Evolutionary conservation across 345 rosid species (phyloP).

Genomic region (Hibiscus mutabilis): DNA sequence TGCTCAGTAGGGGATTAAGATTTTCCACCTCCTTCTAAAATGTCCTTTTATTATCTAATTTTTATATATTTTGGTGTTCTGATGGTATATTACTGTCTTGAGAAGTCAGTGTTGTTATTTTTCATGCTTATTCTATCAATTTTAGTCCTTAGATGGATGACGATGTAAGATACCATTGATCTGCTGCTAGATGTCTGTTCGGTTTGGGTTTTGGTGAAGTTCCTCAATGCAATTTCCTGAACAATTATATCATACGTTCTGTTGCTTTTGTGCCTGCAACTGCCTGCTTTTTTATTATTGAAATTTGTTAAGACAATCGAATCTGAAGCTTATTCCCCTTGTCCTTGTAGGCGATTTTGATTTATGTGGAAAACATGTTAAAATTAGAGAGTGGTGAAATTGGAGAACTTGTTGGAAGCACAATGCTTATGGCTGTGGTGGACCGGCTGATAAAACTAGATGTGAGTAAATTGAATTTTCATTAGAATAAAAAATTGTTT

Average conservation of each 20-base stretch:
- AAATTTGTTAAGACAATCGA: neutral
- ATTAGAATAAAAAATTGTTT: neutral
- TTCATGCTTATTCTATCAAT: neutral
- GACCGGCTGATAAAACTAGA: slow-evolving; percentile 80
- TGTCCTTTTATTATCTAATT: neutral
- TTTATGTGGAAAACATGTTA: slow-evolving; percentile 73
- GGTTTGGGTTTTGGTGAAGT: neutral
- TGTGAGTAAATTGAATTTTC: slow-evolving; percentile 41
- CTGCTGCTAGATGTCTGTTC: neutral
- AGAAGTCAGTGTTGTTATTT: neutral
- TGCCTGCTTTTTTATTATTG: neutral
- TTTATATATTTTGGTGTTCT: neutral
- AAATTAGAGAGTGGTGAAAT: slow-evolving; percentile 64
- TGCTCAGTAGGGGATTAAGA: neutral
- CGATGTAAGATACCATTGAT: neutral
- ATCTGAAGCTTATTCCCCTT: neutral
- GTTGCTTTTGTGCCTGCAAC: neutral
- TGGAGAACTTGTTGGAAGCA: slow-evolving; percentile 62
- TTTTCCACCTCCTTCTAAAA: neutral
- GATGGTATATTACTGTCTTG: neutral
- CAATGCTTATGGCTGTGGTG: slow-evolving; percentile 62
- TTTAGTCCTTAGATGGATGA: neutral
- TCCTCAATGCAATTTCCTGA: neutral
- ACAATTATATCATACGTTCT: neutral
- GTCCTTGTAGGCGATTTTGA: slow-evolving; percentile 28